Evolutionary conservation across 1,139 yeast genomes (phyloP).

Genomic region (Wickerhamiella pararugosa): DNA sequence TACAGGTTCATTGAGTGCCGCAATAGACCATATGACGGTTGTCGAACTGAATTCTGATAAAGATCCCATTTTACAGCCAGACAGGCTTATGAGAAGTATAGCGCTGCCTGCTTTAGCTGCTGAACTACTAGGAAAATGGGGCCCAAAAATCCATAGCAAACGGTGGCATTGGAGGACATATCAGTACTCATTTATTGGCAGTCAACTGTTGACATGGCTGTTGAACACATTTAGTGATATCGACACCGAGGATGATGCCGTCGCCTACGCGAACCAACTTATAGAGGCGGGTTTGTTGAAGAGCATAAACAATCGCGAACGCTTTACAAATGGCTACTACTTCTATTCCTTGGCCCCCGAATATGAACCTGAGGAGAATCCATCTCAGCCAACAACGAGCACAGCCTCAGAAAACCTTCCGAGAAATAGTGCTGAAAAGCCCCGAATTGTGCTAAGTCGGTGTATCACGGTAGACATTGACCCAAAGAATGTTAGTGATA

Average conservation of each 20-base stretch:
- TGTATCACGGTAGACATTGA: conserved; percentile 64
- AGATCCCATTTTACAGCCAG: conserved; percentile 7
- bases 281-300: conserved; percentile 58
- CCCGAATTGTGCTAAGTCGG: conserved; percentile 35
- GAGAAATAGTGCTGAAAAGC: conserved; percentile 1
- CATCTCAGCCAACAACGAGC: background rate
- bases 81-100: conserved; percentile 29
- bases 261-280: conserved; percentile 56
- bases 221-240: conserved; percentile 66
- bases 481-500: conserved; percentile 50
- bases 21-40: no score
- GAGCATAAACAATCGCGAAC: conserved; percentile 74
- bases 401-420: background rate
- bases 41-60: no score
- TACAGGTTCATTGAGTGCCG: conserved; percentile 57
- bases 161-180: conserved; percentile 85
- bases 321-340: conserved; percentile 82
- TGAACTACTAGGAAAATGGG: conserved; percentile 47
- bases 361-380: conserved; percentile 20
- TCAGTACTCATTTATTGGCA: conserved; percentile 67
- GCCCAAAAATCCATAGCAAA: conserved; percentile 56
- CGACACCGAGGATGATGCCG: conserved; percentile 68
- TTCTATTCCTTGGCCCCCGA: conserved; percentile 62
- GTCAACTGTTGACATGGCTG: conserved; percentile 76
- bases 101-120: conserved; percentile 39